Conservation (phyloP, 495 filamentous ascomycete genomes). For the Hypoxylon cercidicola region DNA sequence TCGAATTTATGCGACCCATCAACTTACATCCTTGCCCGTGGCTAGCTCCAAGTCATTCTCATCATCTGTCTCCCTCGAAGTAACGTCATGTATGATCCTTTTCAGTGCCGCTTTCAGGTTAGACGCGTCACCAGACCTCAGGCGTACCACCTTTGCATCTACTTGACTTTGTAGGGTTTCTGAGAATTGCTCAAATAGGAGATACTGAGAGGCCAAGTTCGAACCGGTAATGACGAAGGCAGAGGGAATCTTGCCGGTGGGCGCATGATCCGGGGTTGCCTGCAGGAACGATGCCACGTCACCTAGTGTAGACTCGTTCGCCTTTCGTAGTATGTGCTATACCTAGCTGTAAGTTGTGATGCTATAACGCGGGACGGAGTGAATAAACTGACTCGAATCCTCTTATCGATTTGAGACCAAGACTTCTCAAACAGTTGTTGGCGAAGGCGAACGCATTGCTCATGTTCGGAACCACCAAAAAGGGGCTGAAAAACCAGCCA, state of each 20-base stretch:
- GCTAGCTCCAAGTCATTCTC: conserved; percentile 59
- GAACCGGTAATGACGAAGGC: conserved; percentile 86
- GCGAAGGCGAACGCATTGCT: conserved; percentile 62
- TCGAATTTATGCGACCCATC: background rate
- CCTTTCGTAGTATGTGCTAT: conserved; percentile 66
- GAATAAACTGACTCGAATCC: conserved; percentile 70
- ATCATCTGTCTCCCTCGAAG: conserved; percentile 52
- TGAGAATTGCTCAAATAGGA: conserved; percentile 75
- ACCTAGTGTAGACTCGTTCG: conserved; percentile 68
- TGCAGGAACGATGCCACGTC: conserved; percentile 74
- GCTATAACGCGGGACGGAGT: conserved; percentile 8
- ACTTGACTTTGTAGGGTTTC: conserved; percentile 60
- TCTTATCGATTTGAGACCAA: conserved; percentile 74
- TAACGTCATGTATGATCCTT: conserved; percentile 78
- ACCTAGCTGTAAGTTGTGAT: conserved; percentile 15
- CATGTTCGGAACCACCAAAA: conserved; percentile 69
- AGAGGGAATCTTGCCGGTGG: conserved; percentile 69
- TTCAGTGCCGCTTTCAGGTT: conserved; percentile 88
- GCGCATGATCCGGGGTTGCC: conserved; percentile 52
- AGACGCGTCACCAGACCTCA: conserved; percentile 79
- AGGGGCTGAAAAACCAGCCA: conserved; percentile 64
- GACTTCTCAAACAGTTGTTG: conserved; percentile 69
- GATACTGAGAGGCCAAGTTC: conserved; percentile 81
- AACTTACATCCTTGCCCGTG: conserved; percentile 64
- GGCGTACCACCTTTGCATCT: conserved; percentile 68